Evolutionary conservation across 2,329 filamentous ascomycete genomes (phyloP).

Genomic region (Dactylonectria estremocensis): DNA sequence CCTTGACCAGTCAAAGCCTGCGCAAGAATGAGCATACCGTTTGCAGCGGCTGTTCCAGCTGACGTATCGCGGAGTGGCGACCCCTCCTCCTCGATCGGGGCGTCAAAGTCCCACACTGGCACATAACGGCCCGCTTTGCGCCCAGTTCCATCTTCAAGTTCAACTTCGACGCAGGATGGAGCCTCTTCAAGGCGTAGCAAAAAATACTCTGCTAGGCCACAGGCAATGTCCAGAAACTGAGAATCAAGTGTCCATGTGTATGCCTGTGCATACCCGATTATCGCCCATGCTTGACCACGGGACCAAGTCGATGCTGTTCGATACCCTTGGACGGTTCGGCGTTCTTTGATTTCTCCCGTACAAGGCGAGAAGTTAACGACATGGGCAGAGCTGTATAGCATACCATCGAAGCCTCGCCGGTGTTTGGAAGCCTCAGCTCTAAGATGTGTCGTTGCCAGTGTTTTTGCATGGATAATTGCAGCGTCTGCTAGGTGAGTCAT

Average conservation of each 20-base stretch:
- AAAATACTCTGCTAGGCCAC: constrained; percentile 63
- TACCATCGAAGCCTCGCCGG: neutral
- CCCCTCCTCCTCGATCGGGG: constrained; percentile 53
- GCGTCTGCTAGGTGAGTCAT: constrained; percentile 50
- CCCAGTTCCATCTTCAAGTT: neutral
- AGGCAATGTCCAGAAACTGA: constrained; percentile 59
- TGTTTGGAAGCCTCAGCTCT: constrained; percentile 45
- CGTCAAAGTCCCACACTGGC: constrained; percentile 56
- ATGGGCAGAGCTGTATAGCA: constrained; percentile 51
- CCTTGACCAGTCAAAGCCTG: constrained; percentile 47
- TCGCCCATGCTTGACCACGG: constrained; percentile 65
- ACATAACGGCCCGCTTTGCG: constrained; percentile 39
- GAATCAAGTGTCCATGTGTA: constrained; percentile 63
- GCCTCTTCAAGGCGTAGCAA: constrained; percentile 54
- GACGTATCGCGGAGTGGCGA: constrained; percentile 54
- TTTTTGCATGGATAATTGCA: constrained; percentile 58
- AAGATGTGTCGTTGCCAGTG: constrained; percentile 57
- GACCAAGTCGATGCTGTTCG: constrained; percentile 62
- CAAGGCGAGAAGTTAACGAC: constrained; percentile 62
- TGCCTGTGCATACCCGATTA: constrained; percentile 64
- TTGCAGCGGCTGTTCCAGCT: constrained; percentile 58
- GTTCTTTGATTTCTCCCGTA: constrained; percentile 56
- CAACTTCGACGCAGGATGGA: constrained; percentile 44
- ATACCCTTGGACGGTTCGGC: constrained; percentile 64
- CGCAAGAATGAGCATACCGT: constrained; percentile 58